A percentile compares a stretch with the other conserved stretches of the same genome.
Evolutionary conservation across 352 stramenopile species (phyloP).

Genomic region (Globisporangium mamillatum): DNA sequence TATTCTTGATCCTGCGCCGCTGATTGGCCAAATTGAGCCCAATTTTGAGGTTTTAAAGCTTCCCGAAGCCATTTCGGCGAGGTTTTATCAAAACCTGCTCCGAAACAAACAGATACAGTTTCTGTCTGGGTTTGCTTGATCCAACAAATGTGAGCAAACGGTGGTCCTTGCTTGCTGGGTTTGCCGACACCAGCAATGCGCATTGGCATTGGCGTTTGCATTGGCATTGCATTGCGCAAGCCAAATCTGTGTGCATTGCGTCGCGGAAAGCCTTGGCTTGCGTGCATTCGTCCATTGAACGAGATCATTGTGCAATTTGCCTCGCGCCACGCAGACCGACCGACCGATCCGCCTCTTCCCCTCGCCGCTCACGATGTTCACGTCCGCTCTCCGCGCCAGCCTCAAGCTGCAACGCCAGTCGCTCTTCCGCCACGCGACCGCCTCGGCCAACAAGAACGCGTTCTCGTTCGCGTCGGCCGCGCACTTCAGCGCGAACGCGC

Average conservation of each 20-base stretch:
- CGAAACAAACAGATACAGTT: background rate
- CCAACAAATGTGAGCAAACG: background rate
- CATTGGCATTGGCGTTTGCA: background rate
- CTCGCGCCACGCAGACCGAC: conserved; percentile 8
- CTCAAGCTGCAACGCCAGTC: conserved; percentile 53
- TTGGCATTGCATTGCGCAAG: background rate
- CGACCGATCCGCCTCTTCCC: background rate
- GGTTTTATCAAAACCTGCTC: background rate
- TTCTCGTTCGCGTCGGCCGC: conserved; percentile 22
- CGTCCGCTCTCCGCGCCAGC: conserved; percentile 49
- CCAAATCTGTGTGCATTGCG: conserved; percentile 2
- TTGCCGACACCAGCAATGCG: background rate
- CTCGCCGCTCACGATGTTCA: conserved; percentile 43
- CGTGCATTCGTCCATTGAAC: background rate
- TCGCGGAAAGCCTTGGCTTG: background rate
- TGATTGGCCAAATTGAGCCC: background rate
- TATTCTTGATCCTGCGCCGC: background rate
- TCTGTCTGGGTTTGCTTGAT: background rate
- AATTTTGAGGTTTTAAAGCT: background rate
- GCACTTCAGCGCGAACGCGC: conserved; percentile 23
- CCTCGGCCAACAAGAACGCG: conserved; percentile 18
- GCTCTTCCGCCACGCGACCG: conserved; percentile 30
- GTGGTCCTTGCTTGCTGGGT: background rate
- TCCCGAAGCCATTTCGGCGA: background rate
- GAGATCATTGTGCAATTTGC: conserved; percentile 43